A percentile compares a stretch with the other conserved stretches of the same genome.
phyloP scores from a whole-genome alignment of 2,329 filamentous ascomycete genomes.

The Penicillium sclerotigenum region DNA sequence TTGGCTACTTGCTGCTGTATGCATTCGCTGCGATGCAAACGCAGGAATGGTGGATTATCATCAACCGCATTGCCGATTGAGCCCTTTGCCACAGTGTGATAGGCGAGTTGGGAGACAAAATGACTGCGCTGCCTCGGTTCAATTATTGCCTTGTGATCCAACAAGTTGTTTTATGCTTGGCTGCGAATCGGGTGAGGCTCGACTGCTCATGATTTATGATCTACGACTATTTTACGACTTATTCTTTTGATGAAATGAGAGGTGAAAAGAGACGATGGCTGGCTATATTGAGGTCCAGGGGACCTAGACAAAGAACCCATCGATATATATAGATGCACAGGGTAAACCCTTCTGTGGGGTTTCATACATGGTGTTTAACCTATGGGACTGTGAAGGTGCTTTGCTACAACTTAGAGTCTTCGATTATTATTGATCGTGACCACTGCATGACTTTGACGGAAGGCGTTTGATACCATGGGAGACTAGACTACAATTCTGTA shows the following conservation, averaged over 20 bases:
- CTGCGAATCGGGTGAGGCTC: not conserved
- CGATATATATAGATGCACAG: not conserved
- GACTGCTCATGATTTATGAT: constrained; percentile 2
- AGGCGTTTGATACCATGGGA: constrained; percentile 3
- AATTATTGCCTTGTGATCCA: not conserved
- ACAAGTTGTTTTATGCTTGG: not conserved
- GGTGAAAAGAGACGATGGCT: not conserved
- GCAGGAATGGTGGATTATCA: constrained; percentile 10
- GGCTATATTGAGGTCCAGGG: not conserved
- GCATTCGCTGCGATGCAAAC: constrained; percentile 31
- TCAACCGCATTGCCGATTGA: constrained; percentile 23
- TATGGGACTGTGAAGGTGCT: not conserved
- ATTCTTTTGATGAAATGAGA: not conserved
- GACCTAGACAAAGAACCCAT: not conserved
- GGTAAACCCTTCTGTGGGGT: not conserved
- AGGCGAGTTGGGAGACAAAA: not conserved
- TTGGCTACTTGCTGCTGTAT: constrained; percentile 36
- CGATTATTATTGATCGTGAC: constrained; percentile 11
- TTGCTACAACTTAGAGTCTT: not conserved
- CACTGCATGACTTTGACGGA: constrained; percentile 5
- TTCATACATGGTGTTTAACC: not conserved
- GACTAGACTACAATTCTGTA: not conserved
- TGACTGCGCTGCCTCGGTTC: not conserved
- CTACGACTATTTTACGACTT: not conserved
- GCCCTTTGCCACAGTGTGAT: not conserved